phyloP scores from a whole-genome alignment of 768 basidiomycete species.

The Brasilioporus rufonigricans region DNA sequence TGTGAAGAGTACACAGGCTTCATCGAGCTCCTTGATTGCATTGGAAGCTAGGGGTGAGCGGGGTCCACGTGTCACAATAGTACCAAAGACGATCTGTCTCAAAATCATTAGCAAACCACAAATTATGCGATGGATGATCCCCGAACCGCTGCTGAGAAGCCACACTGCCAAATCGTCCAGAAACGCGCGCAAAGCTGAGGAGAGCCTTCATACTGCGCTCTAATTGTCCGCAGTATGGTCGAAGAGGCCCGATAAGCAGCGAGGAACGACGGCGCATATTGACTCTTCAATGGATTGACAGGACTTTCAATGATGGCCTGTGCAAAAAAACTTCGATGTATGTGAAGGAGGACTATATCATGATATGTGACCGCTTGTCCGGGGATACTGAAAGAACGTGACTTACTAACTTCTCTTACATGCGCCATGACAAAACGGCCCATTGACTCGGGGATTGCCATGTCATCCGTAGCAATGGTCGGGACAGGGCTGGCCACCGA shows the following conservation, averaged over 20 bases:
- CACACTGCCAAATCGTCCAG: conserved; percentile 64
- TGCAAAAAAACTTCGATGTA: conserved; percentile 69
- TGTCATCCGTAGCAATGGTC: conserved; percentile 9
- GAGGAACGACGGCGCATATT: conserved; percentile 62
- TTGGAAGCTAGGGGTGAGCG: conserved; percentile 61
- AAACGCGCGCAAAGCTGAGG: conserved; percentile 52
- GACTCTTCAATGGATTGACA: conserved; percentile 60
- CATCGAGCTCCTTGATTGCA: conserved; percentile 69
- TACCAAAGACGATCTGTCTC: conserved; percentile 69
- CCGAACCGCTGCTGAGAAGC: conserved; percentile 52
- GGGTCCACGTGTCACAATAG: conserved; percentile 74
- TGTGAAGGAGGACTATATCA: conserved; percentile 52
- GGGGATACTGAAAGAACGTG: neutral
- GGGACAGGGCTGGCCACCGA: conserved; percentile 29
- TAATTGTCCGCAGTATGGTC: conserved; percentile 51
- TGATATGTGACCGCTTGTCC: conserved; percentile 1
- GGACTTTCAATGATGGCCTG: conserved; percentile 70
- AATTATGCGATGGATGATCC: neutral
- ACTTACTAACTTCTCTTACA: conserved; percentile 36
- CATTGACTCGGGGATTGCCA: conserved; percentile 33
- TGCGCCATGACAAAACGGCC: conserved; percentile 37
- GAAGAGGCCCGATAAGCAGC: conserved; percentile 59
- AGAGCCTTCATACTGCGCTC: conserved; percentile 45
- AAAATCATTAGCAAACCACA: conserved; percentile 1
- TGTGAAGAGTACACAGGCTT: conserved; percentile 63